Percentiles rank a stretch among this genome's conserved stretches.
Conservation (phyloP, 2,329 filamentous ascomycete genomes). For the Verticillium isaacii region DNA sequence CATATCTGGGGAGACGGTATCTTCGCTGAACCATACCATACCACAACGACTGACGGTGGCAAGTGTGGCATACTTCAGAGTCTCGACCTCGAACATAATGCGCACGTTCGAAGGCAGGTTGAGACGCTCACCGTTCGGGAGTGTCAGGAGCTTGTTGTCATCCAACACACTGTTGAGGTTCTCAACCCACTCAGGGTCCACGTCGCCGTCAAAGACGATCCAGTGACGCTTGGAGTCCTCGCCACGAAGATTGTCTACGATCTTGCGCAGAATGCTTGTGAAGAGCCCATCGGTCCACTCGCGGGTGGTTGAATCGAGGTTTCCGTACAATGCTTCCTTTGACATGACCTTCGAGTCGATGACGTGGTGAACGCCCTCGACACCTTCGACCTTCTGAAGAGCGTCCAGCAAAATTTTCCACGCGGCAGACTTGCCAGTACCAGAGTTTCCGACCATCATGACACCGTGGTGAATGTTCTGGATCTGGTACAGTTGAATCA, state of each 20-base stretch:
- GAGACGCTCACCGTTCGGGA: constrained; percentile 96
- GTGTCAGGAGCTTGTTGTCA: constrained; percentile 94
- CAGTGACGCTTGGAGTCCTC: constrained; percentile 96
- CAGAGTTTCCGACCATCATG: constrained; percentile 99
- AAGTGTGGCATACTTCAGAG: constrained; percentile 91
- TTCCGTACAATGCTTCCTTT: constrained; percentile 95
- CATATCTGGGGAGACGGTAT: constrained; percentile 90
- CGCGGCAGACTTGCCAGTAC: constrained; percentile 92
- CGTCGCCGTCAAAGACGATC: constrained; percentile 99
- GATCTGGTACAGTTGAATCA: constrained; percentile 95
- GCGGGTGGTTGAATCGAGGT: constrained; percentile 89
- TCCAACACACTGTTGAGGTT: constrained; percentile 99
- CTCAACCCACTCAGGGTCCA: constrained; percentile 99
- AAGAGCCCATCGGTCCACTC: constrained; percentile 99
- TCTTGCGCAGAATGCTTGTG: constrained; percentile 95
- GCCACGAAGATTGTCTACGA: constrained; percentile 96
- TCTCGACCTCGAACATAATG: constrained; percentile 99
- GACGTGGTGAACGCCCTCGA: constrained; percentile 93
- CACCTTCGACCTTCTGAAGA: constrained; percentile 80
- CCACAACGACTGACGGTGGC: constrained; percentile 99
- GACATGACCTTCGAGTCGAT: constrained; percentile 99
- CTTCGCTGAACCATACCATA: constrained; percentile 99
- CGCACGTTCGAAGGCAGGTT: constrained; percentile 92
- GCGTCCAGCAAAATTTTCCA: constrained; percentile 93
- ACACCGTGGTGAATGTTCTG: constrained; percentile 98